Evolutionary conservation across 2,329 filamentous ascomycete species (phyloP).

Genomic region (Cladophialophora yegresii): DNA sequence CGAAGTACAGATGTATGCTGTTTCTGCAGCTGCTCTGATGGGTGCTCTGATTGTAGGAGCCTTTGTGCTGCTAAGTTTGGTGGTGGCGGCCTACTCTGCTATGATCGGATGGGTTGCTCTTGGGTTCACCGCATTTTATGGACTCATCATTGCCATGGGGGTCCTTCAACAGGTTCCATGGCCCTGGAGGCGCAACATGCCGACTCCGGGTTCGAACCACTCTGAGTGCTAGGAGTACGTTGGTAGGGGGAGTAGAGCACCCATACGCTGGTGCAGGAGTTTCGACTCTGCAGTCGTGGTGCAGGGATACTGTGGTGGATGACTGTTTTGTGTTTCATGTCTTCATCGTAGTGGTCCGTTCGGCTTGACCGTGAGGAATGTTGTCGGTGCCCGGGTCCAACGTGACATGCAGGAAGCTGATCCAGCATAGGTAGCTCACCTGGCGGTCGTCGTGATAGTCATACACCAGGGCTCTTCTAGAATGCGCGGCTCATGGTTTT

Average conservation of each 20-base stretch:
- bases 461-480: slow-evolving; percentile 10
- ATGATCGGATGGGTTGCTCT: slow-evolving; percentile 36
- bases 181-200: slow-evolving; percentile 32
- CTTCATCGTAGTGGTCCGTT: neutral
- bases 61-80: slow-evolving; percentile 36
- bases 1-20: slow-evolving; percentile 35
- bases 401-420: neutral
- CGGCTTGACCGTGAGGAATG: neutral
- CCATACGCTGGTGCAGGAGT: neutral
- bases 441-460: slow-evolving; percentile 5
- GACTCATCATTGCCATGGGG: slow-evolving; percentile 31
- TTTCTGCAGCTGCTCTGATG: slow-evolving; percentile 32
- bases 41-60: slow-evolving; percentile 34
- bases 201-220: slow-evolving; percentile 15
- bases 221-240: neutral
- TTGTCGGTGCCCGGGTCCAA: neutral
- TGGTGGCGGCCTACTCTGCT: slow-evolving; percentile 35
- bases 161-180: slow-evolving; percentile 34
- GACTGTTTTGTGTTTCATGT: slow-evolving; percentile 3
- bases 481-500: neutral
- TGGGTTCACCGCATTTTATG: slow-evolving; percentile 35
- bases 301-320: neutral
- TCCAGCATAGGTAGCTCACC: slow-evolving; percentile 3
- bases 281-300: neutral
- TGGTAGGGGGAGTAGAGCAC: neutral